Evolutionary conservation across 192 early-diverging fungal species (phyloP).

Genomic region (Phlyctochytrium planicorne): DNA sequence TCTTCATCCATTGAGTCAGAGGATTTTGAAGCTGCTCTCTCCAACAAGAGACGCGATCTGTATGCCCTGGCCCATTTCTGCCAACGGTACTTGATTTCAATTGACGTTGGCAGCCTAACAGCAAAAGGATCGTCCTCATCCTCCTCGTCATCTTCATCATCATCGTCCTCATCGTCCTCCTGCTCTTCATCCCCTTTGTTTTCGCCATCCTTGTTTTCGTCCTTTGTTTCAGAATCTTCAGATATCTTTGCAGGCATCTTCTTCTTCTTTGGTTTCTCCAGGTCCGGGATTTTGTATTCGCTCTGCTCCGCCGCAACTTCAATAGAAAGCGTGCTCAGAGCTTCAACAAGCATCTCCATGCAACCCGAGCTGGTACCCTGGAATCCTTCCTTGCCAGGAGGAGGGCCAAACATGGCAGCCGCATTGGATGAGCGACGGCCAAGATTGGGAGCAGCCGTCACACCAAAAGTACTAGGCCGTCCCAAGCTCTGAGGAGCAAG

Average conservation of each 20-base stretch:
- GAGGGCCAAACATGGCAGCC: no score
- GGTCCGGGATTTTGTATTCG: not conserved
- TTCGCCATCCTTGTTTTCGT: slow-evolving; percentile 2
- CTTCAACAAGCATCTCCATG: not conserved
- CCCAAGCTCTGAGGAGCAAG: no score
- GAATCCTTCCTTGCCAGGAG: not conserved
- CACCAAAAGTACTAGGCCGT: no score
- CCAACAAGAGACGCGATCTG: slow-evolving; percentile 50
- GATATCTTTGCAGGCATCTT: not conserved
- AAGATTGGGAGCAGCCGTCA: not conserved
- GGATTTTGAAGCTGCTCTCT: slow-evolving; percentile 22
- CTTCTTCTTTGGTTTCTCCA: not conserved
- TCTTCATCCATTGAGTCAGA: slow-evolving; percentile 4
- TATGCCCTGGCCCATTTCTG: slow-evolving; percentile 60
- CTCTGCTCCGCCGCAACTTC: not conserved
- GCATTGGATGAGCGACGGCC: not conserved
- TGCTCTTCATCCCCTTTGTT: slow-evolving; percentile 5
- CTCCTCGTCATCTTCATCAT: slow-evolving; percentile 13
- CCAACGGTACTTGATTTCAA: slow-evolving; percentile 28
- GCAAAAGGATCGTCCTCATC: not conserved
- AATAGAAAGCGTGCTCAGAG: not conserved
- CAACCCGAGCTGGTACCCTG: no score
- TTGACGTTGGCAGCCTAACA: slow-evolving; percentile 29
- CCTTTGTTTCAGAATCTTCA: not conserved
- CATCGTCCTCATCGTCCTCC: slow-evolving; percentile 12